phyloP scores from a whole-genome alignment of 1,284 basidiomycete genomes.

The Ustilago loliicola region DNA sequence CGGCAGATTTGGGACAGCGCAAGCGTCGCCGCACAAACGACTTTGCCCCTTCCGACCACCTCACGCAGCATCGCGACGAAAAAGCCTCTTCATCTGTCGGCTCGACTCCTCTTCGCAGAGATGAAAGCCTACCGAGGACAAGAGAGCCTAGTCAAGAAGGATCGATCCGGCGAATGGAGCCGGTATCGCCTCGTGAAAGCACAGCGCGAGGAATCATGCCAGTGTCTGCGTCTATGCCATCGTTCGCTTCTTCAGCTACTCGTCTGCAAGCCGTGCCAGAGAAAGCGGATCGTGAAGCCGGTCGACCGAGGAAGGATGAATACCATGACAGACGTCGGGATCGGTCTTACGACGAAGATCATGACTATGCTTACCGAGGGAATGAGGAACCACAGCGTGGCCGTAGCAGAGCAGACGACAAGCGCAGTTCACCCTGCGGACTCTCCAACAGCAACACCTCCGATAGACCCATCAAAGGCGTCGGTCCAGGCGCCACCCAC shows the following conservation, averaged over 20 bases:
- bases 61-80: slow-evolving; percentile 1
- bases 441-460: background rate
- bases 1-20: slow-evolving; percentile 16
- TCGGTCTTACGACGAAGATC: slow-evolving; percentile 27
- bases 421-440: background rate
- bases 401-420: background rate
- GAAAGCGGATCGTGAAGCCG: background rate
- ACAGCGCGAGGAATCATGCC: slow-evolving; percentile 7
- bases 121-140: slow-evolving; percentile 1
- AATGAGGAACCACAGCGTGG: background rate
- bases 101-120: background rate
- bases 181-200: slow-evolving; percentile 5
- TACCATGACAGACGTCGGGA: slow-evolving; percentile 30
- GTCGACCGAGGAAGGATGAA: background rate
- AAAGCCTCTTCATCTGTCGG: slow-evolving; percentile 1
- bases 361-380: slow-evolving; percentile 4
- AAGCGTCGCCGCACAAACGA: slow-evolving; percentile 46
- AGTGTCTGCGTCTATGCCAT: slow-evolving; percentile 31
- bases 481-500: slow-evolving; percentile 49
- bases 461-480: slow-evolving; percentile 34
- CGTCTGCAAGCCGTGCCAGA: slow-evolving; percentile 26
- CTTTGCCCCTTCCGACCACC: slow-evolving; percentile 13
- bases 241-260: slow-evolving; percentile 10
- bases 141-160: slow-evolving; percentile 17
- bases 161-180: background rate